Evolutionary conservation across 768 basidiomycete species (phyloP), one percentile per base, ranked within the genome.

Genomic region (Mycena polygramma): DNA sequence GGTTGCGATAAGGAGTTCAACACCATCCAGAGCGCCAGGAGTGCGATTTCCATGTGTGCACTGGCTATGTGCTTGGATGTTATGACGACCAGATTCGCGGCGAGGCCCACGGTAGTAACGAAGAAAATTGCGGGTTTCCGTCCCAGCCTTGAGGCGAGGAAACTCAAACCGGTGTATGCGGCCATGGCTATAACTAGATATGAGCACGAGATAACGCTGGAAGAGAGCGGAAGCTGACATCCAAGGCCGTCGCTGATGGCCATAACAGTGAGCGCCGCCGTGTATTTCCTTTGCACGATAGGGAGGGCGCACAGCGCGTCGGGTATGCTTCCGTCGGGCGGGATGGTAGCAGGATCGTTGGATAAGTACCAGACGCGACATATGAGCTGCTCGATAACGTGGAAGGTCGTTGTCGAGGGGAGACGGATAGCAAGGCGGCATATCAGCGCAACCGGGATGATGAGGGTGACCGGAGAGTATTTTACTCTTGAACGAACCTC

Each of bases 381-480:
- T 39, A 67, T 15, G 9, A 71, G 54, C 22, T 67, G 64, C 39
- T 71, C 52, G 37, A 71, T 57, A 45, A 71, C 30, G 65, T 63
- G 60, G 24, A 67, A 67, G n/a, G 70, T 71, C 13, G 70, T 67
- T n/a, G 70, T 71, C n/a, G 70, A 67, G 14, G 65, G 70, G 39
- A 71, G 65, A 2, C 65, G 64, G 59, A 57, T 71, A 14, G 65
- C 70, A 1, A 71, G 54, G 30, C 70, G 70, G 55, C 65, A 63
- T 24, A 67, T 61, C 26, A 58, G 51, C 20, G 70, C 60, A 24
- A 71, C 60, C 4, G 70, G 64, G 41, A 67, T 59, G 30, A 71
- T 66, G 15, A 71, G 60, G 1, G 58, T 54, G 13, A 53, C 26
- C 2, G 65, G 65, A 13, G 70, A 66, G 39, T 46, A 61, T 10